Percentiles rank a stretch among this genome's conserved stretches.
phyloP scores from a whole-genome alignment of 495 filamentous ascomycete genomes.

The Saxophila tyrrhenica region DNA sequence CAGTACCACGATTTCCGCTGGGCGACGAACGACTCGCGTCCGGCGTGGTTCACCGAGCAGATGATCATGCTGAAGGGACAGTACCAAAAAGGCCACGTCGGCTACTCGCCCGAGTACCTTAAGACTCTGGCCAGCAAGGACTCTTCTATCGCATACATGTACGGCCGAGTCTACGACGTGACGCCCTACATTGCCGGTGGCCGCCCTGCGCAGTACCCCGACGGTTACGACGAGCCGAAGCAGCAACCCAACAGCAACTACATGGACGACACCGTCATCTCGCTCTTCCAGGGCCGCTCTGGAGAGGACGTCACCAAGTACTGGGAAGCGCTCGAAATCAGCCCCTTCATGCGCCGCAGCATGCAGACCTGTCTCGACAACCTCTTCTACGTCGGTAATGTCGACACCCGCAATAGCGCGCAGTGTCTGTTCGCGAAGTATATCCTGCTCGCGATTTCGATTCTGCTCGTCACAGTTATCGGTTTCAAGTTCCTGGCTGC shows the following conservation, averaged over 20 bases:
- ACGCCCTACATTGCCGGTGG: constrained; percentile 75
- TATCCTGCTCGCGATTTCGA: constrained; percentile 80
- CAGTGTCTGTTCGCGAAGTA: constrained; percentile 84
- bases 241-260: constrained; percentile 57
- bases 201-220: constrained; percentile 45
- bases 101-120: constrained; percentile 71
- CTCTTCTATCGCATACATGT: constrained; percentile 64
- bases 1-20: constrained; percentile 89
- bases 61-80: constrained; percentile 61
- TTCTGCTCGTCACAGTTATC: constrained; percentile 70
- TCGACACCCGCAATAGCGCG: constrained; percentile 82
- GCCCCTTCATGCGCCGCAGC: constrained; percentile 38
- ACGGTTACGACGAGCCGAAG: constrained; percentile 37
- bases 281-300: constrained; percentile 62
- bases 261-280: constrained; percentile 64
- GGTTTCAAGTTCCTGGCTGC: constrained; percentile 95
- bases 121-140: constrained; percentile 52
- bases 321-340: constrained; percentile 59
- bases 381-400: constrained; percentile 85
- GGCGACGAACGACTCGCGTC: constrained; percentile 66
- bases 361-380: constrained; percentile 89
- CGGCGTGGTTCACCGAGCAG: constrained; percentile 84
- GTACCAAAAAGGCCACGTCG: constrained; percentile 82
- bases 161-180: constrained; percentile 79
- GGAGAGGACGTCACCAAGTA: constrained; percentile 75